Evolutionary conservation across 371 early-diverging fungal species (phyloP).

Genomic region (Mucor plumbeus): DNA sequence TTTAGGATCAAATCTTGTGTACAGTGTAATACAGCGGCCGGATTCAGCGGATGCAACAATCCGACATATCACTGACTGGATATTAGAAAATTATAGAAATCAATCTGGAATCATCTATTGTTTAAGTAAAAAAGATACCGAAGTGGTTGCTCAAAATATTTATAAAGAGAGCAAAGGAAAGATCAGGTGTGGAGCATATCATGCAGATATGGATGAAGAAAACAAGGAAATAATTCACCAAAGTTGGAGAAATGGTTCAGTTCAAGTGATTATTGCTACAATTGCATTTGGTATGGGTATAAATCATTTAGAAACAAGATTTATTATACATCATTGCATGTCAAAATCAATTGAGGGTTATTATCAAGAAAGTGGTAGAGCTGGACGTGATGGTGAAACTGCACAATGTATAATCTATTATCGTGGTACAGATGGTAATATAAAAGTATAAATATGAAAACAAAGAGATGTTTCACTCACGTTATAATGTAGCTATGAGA

Average conservation of each 20-base stretch:
- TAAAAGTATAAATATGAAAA: not conserved
- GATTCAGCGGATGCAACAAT: slow-evolving; percentile 59
- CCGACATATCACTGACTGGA: slow-evolving; percentile 67
- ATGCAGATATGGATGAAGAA: slow-evolving; percentile 81
- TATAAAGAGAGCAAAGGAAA: slow-evolving; percentile 49
- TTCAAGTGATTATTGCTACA: slow-evolving; percentile 86
- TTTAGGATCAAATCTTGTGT: slow-evolving; percentile 70
- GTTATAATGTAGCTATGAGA: slow-evolving; percentile 45
- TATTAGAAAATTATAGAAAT: slow-evolving; percentile 60
- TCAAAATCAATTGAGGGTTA: slow-evolving; percentile 90
- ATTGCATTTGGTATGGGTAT: slow-evolving; percentile 93
- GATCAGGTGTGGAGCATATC: slow-evolving; percentile 74
- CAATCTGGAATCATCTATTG: slow-evolving; percentile 89
- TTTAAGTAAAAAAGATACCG: slow-evolving; percentile 79
- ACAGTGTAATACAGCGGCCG: slow-evolving; percentile 70
- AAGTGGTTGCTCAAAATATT: slow-evolving; percentile 67
- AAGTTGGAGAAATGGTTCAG: slow-evolving; percentile 69
- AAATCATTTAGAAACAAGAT: slow-evolving; percentile 85
- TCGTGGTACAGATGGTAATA: slow-evolving; percentile 63
- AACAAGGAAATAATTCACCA: slow-evolving; percentile 75
- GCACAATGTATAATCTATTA: slow-evolving; percentile 85
- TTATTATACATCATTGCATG: slow-evolving; percentile 85
- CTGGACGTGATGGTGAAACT: slow-evolving; percentile 74
- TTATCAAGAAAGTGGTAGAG: slow-evolving; percentile 95
- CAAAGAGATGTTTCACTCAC: slow-evolving; percentile 1